Evolutionary conservation across 106 monocot species (phyloP).

Genomic region (Allium fistulosum): DNA sequence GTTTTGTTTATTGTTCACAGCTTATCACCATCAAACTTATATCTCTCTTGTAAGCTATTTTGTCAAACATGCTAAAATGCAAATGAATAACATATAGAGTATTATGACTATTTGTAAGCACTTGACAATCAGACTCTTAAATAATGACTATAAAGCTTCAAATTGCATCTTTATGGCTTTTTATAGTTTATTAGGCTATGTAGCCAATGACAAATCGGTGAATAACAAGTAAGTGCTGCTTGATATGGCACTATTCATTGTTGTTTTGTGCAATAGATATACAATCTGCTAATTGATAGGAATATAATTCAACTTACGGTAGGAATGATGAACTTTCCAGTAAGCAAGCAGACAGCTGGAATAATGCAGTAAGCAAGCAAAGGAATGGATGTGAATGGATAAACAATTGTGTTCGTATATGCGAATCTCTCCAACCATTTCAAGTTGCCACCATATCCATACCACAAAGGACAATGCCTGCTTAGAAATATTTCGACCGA

Average conservation of each 20-base stretch:
- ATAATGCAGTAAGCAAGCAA: constrained; percentile 86
- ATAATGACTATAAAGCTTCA: neutral
- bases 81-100: too few species aligned
- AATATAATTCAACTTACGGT: constrained; percentile 28
- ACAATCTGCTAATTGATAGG: neutral
- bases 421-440: constrained; percentile 85
- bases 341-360: constrained; percentile 89
- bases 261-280: neutral
- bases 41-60: too few species aligned
- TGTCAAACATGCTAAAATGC: too few species aligned
- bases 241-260: neutral
- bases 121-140: neutral
- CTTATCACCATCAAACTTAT: too few species aligned
- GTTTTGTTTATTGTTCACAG: too few species aligned
- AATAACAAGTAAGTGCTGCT: neutral
- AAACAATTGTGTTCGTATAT: constrained; percentile 92
- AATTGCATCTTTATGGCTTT: neutral
- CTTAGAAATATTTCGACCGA: constrained; percentile 97
- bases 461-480: constrained; percentile 91
- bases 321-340: constrained; percentile 97
- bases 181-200: neutral
- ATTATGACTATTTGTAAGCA: too few species aligned
- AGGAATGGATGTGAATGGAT: constrained; percentile 90
- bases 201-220: neutral
- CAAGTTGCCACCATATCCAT: constrained; percentile 78